phyloP scores from a whole-genome alignment of 768 basidiomycete genomes.

The Hygrocybe coccinea region DNA sequence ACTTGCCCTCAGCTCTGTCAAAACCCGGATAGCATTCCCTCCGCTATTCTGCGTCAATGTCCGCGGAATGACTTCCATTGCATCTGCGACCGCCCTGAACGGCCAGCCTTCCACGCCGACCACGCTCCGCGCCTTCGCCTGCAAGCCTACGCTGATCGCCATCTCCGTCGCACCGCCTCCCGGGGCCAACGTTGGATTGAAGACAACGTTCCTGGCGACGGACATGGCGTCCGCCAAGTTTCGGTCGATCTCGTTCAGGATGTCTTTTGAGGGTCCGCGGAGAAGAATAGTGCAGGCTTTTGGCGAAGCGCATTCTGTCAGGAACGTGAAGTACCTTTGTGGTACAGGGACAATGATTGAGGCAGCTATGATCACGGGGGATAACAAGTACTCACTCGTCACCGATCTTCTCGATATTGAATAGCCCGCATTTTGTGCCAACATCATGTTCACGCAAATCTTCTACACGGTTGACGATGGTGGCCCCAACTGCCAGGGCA shows the following conservation, averaged over 20 bases:
- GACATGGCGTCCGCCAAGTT: constrained; percentile 98
- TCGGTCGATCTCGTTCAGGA: constrained; percentile 95
- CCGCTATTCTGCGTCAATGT: constrained; percentile 94
- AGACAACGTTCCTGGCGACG: constrained; percentile 94
- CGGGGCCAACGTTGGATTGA: constrained; percentile 90
- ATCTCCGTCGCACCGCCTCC: constrained; percentile 98
- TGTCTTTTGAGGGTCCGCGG: constrained; percentile 96
- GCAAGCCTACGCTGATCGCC: constrained; percentile 88
- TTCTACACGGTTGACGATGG: constrained; percentile 94
- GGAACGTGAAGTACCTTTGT: constrained; percentile 89
- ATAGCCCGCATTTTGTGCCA: constrained; percentile 91
- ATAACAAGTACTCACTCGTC: constrained; percentile 60
- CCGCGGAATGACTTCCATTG: constrained; percentile 95
- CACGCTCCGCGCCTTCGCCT: constrained; percentile 70
- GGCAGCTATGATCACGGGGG: neutral
- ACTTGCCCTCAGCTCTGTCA: constrained; percentile 88
- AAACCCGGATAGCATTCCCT: constrained; percentile 86
- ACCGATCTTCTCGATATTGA: constrained; percentile 94
- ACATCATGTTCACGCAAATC: constrained; percentile 90
- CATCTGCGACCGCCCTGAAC: constrained; percentile 87
- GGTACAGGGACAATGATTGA: neutral
- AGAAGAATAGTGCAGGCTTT: constrained; percentile 98
- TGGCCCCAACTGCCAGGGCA: constrained; percentile 90
- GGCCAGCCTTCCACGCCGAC: constrained; percentile 90
- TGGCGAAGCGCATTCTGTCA: constrained; percentile 83